A percentile compares a stretch with the other conserved stretches of the same genome.
Evolutionary conservation across 2,329 filamentous ascomycete species (phyloP).

Genomic region (Graphilbum sp.): DNA sequence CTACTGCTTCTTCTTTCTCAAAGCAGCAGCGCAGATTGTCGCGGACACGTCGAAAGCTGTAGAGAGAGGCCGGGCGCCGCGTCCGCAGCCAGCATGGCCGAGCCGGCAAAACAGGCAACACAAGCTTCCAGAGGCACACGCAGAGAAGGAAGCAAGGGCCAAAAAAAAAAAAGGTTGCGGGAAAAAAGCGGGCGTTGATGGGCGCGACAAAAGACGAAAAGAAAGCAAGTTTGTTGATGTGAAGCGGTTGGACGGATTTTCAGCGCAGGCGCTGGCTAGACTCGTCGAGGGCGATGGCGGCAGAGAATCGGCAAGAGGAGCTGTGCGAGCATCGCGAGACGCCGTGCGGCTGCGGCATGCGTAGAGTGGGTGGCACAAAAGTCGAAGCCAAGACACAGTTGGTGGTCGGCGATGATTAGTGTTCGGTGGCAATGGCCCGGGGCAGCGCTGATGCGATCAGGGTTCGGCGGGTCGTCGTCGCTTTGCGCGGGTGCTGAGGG

Average conservation of each 20-base stretch:
- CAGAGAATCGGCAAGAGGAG: not conserved
- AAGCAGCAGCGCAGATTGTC: too few relatives aligned
- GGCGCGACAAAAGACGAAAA: too few relatives aligned
- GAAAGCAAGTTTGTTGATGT: too few relatives aligned
- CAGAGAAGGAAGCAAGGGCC: too few relatives aligned
- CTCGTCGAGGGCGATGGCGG: not conserved
- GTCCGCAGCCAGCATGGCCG: not conserved
- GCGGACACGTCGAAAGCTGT: too few relatives aligned
- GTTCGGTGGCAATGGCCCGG: not conserved
- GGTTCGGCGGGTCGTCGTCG: not conserved
- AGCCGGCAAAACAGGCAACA: not conserved
- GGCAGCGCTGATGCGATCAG: not conserved
- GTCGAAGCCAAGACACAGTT: not conserved
- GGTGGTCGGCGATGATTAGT: not conserved
- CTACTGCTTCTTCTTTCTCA: too few relatives aligned
- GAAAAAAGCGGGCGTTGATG: too few relatives aligned
- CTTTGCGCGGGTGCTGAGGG: too few relatives aligned
- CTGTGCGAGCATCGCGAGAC: not conserved
- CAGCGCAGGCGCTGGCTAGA: too few relatives aligned
- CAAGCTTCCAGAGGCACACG: too few relatives aligned
- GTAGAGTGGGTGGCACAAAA: not conserved
- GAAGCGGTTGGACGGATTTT: too few relatives aligned
- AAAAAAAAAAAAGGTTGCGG: too few relatives aligned
- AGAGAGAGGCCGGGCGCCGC: not conserved
- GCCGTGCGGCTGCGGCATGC: not conserved